These are phyloP conservation scores for Trichomonascaceae sp. DNA, from an alignment of 1,139 yeast species.

Conservation along the genomic window DNA sequence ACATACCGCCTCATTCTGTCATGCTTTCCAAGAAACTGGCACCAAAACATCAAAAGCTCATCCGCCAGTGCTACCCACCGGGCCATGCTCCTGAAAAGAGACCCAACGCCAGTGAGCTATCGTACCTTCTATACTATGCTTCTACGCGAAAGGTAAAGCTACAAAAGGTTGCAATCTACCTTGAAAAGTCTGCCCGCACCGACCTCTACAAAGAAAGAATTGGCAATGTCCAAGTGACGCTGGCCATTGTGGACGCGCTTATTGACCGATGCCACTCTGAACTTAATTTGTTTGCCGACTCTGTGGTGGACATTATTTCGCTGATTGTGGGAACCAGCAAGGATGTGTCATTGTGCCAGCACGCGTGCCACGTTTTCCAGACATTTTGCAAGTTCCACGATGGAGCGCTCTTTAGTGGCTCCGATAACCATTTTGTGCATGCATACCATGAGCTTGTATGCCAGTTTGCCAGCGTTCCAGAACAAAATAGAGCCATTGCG, in stretches of 20 bases:
- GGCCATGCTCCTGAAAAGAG: conserved; percentile 70
- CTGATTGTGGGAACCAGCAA: conserved; percentile 29
- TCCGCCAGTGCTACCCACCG: conserved; percentile 77
- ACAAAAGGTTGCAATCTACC: conserved; percentile 67
- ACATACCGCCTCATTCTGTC: no score
- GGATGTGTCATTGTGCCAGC: conserved; percentile 46
- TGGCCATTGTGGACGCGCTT: conserved; percentile 55
- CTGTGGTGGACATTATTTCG: conserved; percentile 28
- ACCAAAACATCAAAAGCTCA: conserved; percentile 82
- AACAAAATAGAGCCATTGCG: conserved; percentile 5
- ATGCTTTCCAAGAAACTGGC: conserved; percentile 8
- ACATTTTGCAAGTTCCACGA: conserved; percentile 56
- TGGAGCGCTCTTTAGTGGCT: conserved; percentile 54
- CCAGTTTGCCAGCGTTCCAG: conserved; percentile 10
- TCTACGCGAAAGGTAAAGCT: conserved; percentile 78
- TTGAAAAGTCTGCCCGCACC: conserved; percentile 46
- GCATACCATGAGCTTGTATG: conserved; percentile 32
- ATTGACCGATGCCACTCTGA: conserved; percentile 71
- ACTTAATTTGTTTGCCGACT: conserved; percentile 63
- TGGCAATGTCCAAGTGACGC: conserved; percentile 76
- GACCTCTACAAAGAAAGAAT: conserved; percentile 52
- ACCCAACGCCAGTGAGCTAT: conserved; percentile 84
- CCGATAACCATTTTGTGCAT: conserved; percentile 44
- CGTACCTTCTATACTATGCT: conserved; percentile 83
- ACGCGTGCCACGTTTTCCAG: conserved; percentile 32